phyloP scores from a whole-genome alignment of 2,329 filamentous ascomycete genomes.

The Sarocladiaceae sp. region DNA sequence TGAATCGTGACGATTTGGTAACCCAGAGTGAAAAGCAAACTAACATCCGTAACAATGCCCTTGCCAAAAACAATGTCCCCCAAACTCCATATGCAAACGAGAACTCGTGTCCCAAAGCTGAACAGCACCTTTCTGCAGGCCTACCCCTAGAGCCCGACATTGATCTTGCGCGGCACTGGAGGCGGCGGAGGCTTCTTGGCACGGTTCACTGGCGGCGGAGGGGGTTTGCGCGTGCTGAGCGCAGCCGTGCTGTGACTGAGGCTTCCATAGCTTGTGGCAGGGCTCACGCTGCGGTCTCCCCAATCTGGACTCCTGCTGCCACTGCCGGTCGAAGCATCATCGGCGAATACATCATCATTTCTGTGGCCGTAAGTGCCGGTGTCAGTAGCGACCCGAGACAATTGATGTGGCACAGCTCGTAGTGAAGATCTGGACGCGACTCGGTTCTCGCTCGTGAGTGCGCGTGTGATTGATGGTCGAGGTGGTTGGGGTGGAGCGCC shows the following conservation, averaged over 20 bases:
- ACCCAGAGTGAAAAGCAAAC: no score
- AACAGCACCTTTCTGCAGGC: no score
- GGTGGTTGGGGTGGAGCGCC: conserved; percentile 27
- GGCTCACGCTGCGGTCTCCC: conserved; percentile 48
- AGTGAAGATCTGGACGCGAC: conserved; percentile 17
- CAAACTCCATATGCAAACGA: no score
- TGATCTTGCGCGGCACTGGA: conserved; percentile 25
- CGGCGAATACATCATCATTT: conserved; percentile 42
- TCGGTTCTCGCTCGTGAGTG: conserved; percentile 34
- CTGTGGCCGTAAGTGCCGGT: conserved; percentile 21
- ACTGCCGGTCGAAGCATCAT: conserved; percentile 46
- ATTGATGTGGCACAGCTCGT: conserved; percentile 31
- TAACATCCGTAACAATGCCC: no score
- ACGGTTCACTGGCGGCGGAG: conserved; percentile 46
- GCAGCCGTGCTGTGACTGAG: conserved; percentile 35
- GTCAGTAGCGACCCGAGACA: conserved; percentile 39
- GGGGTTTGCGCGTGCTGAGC: conserved; percentile 46
- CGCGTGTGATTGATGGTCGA: conserved; percentile 30
- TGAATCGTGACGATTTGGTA: no score
- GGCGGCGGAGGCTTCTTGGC: conserved; percentile 34
- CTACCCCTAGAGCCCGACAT: not conserved
- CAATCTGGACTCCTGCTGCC: conserved; percentile 49
- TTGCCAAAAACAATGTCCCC: no score
- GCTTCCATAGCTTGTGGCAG: conserved; percentile 53
- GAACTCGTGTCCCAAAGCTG: no score